Evolutionary conservation across 768 basidiomycete genomes (phyloP).

Genomic region (Hericium erinaceus): DNA sequence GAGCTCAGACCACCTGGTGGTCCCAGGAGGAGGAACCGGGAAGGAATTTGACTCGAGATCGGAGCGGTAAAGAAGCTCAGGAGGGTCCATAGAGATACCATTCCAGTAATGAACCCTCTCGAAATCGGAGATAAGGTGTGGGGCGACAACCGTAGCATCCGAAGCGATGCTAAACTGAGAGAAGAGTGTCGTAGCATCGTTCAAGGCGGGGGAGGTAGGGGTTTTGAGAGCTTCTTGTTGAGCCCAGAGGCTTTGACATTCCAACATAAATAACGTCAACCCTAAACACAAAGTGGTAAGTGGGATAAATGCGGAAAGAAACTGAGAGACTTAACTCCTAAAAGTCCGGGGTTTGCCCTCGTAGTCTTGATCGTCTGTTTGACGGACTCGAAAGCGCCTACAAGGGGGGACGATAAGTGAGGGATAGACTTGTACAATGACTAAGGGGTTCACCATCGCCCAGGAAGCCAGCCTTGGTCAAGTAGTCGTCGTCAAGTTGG

Average conservation of each 20-base stretch:
- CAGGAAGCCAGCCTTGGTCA: background rate
- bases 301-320: background rate
- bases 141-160: slow-evolving; percentile 1
- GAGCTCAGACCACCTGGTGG: background rate
- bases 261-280: background rate
- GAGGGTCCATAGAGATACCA: slow-evolving; percentile 15
- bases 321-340: background rate
- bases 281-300: background rate
- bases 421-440: background rate
- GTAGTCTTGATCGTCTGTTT: background rate
- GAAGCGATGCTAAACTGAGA: too few species aligned
- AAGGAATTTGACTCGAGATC: slow-evolving; percentile 11
- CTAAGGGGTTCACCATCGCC: background rate
- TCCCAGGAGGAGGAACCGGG: background rate
- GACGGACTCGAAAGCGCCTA: background rate
- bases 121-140: slow-evolving; percentile 10
- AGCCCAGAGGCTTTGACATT: background rate
- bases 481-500: background rate
- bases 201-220: background rate
- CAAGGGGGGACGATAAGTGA: background rate
- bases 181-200: background rate
- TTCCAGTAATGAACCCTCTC: slow-evolving; percentile 15
- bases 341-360: background rate
- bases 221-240: background rate
- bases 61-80: slow-evolving; percentile 16